Base-by-base conservation (phyloP, 345 rosid species). In the Brassica rapa region DNA sequence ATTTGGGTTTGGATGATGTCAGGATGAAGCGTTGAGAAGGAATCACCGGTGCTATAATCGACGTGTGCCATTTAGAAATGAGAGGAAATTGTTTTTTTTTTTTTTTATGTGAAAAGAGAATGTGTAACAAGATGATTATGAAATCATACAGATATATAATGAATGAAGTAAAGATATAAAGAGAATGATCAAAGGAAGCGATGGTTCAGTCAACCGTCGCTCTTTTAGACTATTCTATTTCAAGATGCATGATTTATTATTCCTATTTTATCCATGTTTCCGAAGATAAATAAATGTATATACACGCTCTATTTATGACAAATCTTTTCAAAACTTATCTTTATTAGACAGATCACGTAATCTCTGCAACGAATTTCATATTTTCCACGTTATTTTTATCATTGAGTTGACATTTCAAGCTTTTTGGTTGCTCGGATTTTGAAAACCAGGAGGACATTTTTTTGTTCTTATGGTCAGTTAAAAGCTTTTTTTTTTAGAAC, bases 1-100 rank as follows among this genome's bases (percentile, higher is more conserved):
- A 93, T 84, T 75, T 85, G 89, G 63, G 90, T 64, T 35, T 75
- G 84, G 75, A 93, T 76, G 60, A 93, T 81, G 85, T 91, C 98
- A 0, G 83, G 80, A 80, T 85, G 93, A 73, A 93, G 59, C 73
- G 86, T 10, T 80, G 88, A 79, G 84, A 89, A 74, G 37, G 81
- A 41, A 21, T 80, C 73, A 43, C 23, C 0, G 70, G 59, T 72
- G 15, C 8, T 43, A 0, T 24, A 6, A 61, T 53, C 33, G 35
- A 63, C 57, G 72, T 71, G 3, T 24, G 85, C 4, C 68, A 82
- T 82, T 9, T 9, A 33, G 12, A 0, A 4, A n/a, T 21, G 60
- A 4, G 46, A 19, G 11, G 21, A 1, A 23, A 35, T 3, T 62
- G 29, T 23, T 16, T 29, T 71, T 10, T 49, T 41, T 6, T 16